Evolutionary conservation across 2,329 filamentous ascomycete genomes (phyloP).

Genomic region (Aspergillus fischeri): DNA sequence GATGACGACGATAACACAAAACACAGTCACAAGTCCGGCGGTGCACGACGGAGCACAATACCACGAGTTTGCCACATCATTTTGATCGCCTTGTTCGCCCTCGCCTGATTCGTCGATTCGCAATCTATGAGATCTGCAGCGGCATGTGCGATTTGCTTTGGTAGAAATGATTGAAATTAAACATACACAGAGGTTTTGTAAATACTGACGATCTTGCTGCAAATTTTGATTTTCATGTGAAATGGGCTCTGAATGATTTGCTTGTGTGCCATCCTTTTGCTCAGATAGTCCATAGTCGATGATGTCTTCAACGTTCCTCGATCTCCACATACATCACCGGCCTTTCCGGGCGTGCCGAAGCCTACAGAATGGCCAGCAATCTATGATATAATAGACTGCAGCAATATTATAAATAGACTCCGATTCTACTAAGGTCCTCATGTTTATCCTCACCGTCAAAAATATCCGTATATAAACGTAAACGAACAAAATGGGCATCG

Average conservation of each 20-base stretch:
- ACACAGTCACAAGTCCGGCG: neutral
- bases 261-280: neutral
- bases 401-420: neutral
- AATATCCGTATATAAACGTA: neutral
- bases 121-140: neutral
- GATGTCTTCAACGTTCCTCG: neutral
- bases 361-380: neutral
- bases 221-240: neutral
- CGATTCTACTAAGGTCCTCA: neutral
- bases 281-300: neutral
- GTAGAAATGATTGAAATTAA: neutral
- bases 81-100: neutral
- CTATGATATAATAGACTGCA: neutral
- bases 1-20: neutral
- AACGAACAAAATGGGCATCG: conserved; percentile 18
- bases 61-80: neutral
- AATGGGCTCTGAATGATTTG: neutral
- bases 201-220: neutral
- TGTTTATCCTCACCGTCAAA: neutral
- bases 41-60: neutral
- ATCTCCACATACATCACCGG: neutral
- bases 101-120: neutral
- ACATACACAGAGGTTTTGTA: neutral
- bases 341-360: neutral
- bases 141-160: neutral